A percentile compares a stretch with the other conserved stretches of the same genome.
Evolutionary conservation across 2,329 filamentous ascomycete genomes (phyloP).

Genomic region (Fusarium annulatum): DNA sequence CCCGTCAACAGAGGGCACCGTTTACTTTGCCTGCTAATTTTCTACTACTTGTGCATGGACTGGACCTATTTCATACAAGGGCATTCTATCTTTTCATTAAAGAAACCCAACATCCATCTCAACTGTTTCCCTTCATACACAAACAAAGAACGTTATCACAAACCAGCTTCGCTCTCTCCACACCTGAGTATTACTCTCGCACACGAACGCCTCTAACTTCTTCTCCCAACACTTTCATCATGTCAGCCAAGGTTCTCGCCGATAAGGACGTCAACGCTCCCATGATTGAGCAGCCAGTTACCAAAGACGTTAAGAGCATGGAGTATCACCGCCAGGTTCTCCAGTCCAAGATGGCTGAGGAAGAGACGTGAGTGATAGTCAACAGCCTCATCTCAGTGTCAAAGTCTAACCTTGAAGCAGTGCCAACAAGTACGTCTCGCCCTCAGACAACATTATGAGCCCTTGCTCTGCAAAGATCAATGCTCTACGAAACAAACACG

Average conservation of each 20-base stretch:
- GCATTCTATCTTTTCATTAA: constrained; percentile 26
- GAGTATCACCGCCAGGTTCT: constrained; percentile 83
- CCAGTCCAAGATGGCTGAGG: constrained; percentile 73
- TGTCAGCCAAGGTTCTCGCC: constrained; percentile 71
- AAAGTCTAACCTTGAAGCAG: constrained; percentile 42
- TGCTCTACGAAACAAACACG: constrained; percentile 83
- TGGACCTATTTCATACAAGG: constrained; percentile 21
- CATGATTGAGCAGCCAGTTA: constrained; percentile 51
- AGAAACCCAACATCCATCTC: constrained; percentile 15
- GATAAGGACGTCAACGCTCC: constrained; percentile 74
- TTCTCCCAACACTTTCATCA: constrained; percentile 47
- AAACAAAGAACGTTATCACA: constrained; percentile 18
- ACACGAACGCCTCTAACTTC: not conserved
- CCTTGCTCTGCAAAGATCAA: constrained; percentile 86
- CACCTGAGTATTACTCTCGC: not conserved
- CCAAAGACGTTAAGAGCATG: constrained; percentile 72
- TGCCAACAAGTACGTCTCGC: constrained; percentile 75
- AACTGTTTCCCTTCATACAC: constrained; percentile 11
- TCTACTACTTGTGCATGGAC: constrained; percentile 22
- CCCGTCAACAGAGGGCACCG: constrained; percentile 35
- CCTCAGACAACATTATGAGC: constrained; percentile 90
- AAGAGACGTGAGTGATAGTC: constrained; percentile 65
- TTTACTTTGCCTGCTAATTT: constrained; percentile 42
- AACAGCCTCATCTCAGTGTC: not conserved
- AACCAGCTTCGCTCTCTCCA: not conserved